Base-by-base conservation (phyloP, 768 basidiomycete genomes). In the Russula sp. region DNA sequence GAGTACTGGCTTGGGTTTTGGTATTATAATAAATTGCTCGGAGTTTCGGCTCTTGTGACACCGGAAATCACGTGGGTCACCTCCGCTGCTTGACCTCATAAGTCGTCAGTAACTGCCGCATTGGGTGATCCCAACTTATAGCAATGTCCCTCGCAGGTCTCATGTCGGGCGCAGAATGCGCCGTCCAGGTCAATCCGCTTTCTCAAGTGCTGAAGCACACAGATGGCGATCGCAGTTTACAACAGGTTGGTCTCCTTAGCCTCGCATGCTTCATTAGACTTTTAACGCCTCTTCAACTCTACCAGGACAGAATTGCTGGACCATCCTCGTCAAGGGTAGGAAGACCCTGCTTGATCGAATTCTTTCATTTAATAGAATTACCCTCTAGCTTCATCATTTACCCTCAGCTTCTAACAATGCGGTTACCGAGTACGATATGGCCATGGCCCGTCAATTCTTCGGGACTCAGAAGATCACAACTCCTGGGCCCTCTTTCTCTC, bases 161-260 rank as follows among this genome's bases (percentile, higher is more conserved):
- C 45, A 83, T 94, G 64, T 93, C 91, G 62, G 94, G 93, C 61
- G 83, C 93, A 49, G 96, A 98, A 76, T 97, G 94, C 74, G 89
- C 88, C 13, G 82, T 86, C 20, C 78, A 86, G 1, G 80, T 87
- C 54, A 98, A 97, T 72, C 94, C 95, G 2, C 78, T 98, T 31
- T 85, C 90, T 2, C 88, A 92, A 68, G 87, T 98, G 31, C 79
- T 94, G 57, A 96, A 97, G 73, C 89, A 96, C 70, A 84, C 91
- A 9, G 91, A 94, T 62, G 86, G 84, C 1, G 94, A 97, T 75
- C 84, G 88, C 59, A 94, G 91, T 73, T 73, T 96, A 34, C 93
- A 95, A 70, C 86, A 91, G 77, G 93, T 91, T 68, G 63, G 81
- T 74, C 42, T 37, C 51, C 22, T 45, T 48, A 16, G 40, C 39